Base-by-base conservation (phyloP, 352 stramenopile genomes). In the Aphanomyces euteiches region DNA sequence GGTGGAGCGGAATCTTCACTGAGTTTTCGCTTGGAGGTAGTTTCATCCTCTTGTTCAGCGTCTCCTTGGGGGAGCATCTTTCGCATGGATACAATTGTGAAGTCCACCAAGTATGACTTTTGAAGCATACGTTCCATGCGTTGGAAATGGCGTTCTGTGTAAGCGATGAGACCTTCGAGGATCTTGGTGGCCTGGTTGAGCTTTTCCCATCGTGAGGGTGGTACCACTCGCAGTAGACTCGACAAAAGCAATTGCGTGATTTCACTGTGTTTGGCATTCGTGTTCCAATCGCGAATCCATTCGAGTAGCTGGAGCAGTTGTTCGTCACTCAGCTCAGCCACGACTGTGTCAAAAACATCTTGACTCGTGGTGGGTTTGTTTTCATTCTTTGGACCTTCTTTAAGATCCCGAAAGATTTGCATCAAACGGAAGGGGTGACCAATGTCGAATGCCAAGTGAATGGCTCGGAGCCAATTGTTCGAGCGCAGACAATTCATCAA, bases 231-330 rank as follows among this genome's bases (percentile, higher is more conserved):
- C 56, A 98, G 78, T 59, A 98, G 82, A 10, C 92, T 90, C 53
- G 93, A 90, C n/a, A 99, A 71, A 7, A 99, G 75, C 37, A 96
- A 75, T 79, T 99, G 96, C 54, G 90, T 96, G 53, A 99, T 82
- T 53, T 88, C 78, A n/a, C 85, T 95, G 75, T 98, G 97, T 56
- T 90, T 88, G 21, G 93, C 93, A 72, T 98, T 96, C 59, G 96
- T 99, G 78, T 99, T 99, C 97, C 97, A 99, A 67, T 99, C 96
- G 53, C 92, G 84, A 66, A 97, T 83, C 83, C 98, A 99, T 39
- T 89, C 79, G 10, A 99, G 80, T 17, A 98, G 87, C 76, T 94
- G 91, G 61, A 78, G 82, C 37, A 98, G 79, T 50, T 96, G 77
- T 45, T 95, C 89, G 54, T 90, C 79, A 39, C 79, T 72, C 71